These are phyloP conservation scores for Aspergillus puulaauensis DNA, from an alignment of 2,329 filamentous ascomycete species.

Conservation along the genomic window DNA sequence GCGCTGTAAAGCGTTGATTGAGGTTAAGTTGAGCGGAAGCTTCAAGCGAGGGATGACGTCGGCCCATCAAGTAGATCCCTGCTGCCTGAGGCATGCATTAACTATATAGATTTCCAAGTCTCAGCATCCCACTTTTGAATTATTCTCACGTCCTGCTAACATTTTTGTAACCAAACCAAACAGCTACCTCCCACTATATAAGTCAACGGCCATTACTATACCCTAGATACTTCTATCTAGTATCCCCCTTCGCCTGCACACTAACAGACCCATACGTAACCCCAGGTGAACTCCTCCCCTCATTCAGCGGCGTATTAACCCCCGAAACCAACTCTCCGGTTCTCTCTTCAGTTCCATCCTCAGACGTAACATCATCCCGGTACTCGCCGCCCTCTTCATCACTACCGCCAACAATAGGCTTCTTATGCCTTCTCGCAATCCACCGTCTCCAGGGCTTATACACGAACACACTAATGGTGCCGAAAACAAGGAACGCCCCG, in stretches of 20 bases:
- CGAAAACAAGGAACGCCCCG: slow-evolving; percentile 77
- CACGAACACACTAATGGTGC: slow-evolving; percentile 67
- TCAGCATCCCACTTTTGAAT: too few species aligned
- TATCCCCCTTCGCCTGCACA: slow-evolving; percentile 6
- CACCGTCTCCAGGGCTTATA: slow-evolving; percentile 77
- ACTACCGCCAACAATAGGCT: slow-evolving; percentile 6
- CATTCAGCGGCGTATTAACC: slow-evolving; percentile 15
- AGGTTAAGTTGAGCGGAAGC: neutral
- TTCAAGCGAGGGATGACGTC: too few species aligned
- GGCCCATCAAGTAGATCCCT: neutral
- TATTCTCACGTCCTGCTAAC: too few species aligned
- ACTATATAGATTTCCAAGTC: too few species aligned
- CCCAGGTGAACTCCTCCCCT: neutral
- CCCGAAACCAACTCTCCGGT: neutral
- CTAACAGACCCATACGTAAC: slow-evolving; percentile 15
- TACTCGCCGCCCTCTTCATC: slow-evolving; percentile 23
- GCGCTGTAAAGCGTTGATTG: neutral
- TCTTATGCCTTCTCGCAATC: slow-evolving; percentile 45
- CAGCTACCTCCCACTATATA: too few species aligned
- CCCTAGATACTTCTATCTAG: neutral
- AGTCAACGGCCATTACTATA: neutral
- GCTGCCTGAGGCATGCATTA: neutral
- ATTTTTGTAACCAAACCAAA: too few species aligned
- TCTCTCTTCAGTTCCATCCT: neutral
- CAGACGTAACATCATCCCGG: slow-evolving; percentile 16